phyloP scores from a whole-genome alignment of 2,329 filamentous ascomycete species.

The Aspergillus fructus region DNA sequence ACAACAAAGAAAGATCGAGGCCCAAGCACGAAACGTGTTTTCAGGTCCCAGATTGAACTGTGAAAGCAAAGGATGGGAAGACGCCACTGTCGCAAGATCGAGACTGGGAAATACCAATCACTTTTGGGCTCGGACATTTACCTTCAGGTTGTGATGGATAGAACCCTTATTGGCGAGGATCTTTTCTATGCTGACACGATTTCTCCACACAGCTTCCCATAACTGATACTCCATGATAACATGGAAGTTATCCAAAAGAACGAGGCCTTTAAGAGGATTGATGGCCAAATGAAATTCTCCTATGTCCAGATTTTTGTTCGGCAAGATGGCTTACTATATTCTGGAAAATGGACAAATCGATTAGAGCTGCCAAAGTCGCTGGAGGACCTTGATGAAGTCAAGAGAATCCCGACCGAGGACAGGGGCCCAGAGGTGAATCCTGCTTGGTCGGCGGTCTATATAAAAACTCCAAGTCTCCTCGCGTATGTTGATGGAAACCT shows the following conservation, averaged over 20 bases:
- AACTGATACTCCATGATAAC: neutral
- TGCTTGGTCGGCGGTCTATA: slow-evolving; percentile 20
- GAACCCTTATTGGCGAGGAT: no score
- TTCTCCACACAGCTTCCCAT: no score
- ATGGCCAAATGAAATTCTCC: slow-evolving; percentile 21
- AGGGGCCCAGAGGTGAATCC: slow-evolving; percentile 15
- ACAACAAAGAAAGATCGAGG: no score
- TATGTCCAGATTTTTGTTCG: slow-evolving; percentile 21
- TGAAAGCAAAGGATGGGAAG: no score
- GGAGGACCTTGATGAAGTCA: slow-evolving; percentile 16
- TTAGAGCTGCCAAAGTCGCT: slow-evolving; percentile 14
- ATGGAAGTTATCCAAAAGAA: slow-evolving; percentile 24
- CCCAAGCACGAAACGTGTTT: no score
- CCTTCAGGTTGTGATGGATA: no score
- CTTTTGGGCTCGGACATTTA: no score
- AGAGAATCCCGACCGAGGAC: slow-evolving; percentile 17
- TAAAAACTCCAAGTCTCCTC: slow-evolving; percentile 24
- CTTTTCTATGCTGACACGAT: no score
- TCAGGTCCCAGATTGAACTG: no score
- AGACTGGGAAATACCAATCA: no score
- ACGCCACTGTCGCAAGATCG: no score
- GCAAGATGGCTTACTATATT: slow-evolving; percentile 20
- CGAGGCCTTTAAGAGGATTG: slow-evolving; percentile 19
- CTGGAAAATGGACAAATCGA: slow-evolving; percentile 23
- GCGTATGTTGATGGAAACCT: slow-evolving; percentile 17